Base-by-base conservation (phyloP, 305 asterid species). In the Fraxinus sp. region DNA sequence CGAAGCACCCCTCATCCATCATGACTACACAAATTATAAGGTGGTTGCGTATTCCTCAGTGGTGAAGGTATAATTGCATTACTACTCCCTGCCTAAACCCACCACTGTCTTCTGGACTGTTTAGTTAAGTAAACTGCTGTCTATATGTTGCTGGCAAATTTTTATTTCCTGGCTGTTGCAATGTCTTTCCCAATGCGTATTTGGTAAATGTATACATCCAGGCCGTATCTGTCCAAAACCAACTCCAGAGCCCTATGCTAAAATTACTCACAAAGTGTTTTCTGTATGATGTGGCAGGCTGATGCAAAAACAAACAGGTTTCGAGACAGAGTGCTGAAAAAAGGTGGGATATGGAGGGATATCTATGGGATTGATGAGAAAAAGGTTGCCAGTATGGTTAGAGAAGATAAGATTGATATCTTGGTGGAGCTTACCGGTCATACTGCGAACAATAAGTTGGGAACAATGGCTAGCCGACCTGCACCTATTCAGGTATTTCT, bases 401-500 rank as follows among this genome's bases (percentile, higher is more conserved):
- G 98, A 89, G 98, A 94, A 75, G 99, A 97, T 89, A 89, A 92
- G 85, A 89, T 97, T 89, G 99, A 97, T 83, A 95, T 97, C 87
- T 91, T 97, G 91, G 98, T 95, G 49, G 99, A 97, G 88, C 99
- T 97, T 79, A 97, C 98, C 32, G 98, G 99, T 66, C 99, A 95
- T 87, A 97, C 99, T 62, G 99, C 99, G 76, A 97, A 97, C 89
- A 97, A 97, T 92, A 97, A 95, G 89, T 85, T 97, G 91, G 99
- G 99, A 84, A 95, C 89, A 94, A 90, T 97, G 98, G 97, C 99
- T 82, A 95, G 98, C 90, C 97, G 95, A 66, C 98, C 99, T 84
- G 98, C 98, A 24, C 98, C 99, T 84, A 90, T 97, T 86, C 99
- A 94, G 98, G 99, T 97, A 90, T 49, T 82, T 78, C 66, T 71